Evolutionary conservation across 2,329 filamentous ascomycete species (phyloP).

Genomic region (Aspergillus pseudotamarii): DNA sequence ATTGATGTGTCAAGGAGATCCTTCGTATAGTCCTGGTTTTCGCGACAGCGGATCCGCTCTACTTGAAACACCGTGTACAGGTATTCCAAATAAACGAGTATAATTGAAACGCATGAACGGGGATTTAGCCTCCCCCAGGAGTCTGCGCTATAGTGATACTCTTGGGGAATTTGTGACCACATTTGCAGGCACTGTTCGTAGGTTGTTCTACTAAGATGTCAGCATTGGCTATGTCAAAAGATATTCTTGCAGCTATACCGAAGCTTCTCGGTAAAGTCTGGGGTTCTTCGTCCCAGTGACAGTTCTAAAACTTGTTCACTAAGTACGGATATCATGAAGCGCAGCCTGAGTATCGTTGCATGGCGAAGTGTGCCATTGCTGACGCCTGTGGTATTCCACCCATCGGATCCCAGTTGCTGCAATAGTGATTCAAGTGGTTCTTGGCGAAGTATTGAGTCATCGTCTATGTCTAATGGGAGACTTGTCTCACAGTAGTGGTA

Average conservation of each 20-base stretch:
- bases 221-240: not conserved
- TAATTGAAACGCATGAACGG: conserved; percentile 9
- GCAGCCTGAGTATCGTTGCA: conserved; percentile 21
- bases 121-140: conserved; percentile 15
- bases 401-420: conserved; percentile 20
- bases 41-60: conserved; percentile 25
- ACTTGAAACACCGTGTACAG: conserved; percentile 25
- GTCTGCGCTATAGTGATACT: conserved; percentile 22
- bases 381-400: conserved; percentile 16
- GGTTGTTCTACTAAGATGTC: not conserved
- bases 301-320: conserved; percentile 27
- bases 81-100: conserved; percentile 26
- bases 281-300: conserved; percentile 15
- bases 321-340: conserved; percentile 22
- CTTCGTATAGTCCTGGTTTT: conserved; percentile 18
- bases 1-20: conserved; percentile 26
- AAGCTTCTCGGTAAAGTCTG: not conserved
- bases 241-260: not conserved
- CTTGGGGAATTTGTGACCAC: conserved; percentile 20
- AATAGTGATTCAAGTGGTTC: conserved; percentile 15
- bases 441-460: conserved; percentile 3
- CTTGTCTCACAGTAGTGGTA: conserved; percentile 9
- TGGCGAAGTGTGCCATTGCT: conserved; percentile 15
- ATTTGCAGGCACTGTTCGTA: conserved; percentile 20
- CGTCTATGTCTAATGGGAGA: conserved; percentile 9